Conservation (phyloP, 768 basidiomycete species). For the Podaxis sp. region DNA sequence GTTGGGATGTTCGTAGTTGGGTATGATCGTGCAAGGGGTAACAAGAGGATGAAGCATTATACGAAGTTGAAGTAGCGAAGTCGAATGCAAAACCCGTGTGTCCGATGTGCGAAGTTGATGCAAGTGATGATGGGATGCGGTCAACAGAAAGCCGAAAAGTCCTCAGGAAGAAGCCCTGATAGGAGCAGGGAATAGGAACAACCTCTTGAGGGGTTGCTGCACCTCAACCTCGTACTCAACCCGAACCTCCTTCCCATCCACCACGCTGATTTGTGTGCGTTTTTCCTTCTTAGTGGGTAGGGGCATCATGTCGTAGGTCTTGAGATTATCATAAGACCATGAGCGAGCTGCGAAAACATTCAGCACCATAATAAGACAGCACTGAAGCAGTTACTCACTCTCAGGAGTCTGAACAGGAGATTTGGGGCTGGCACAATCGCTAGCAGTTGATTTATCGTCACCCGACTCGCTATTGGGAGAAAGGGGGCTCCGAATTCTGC, state of each 20-base stretch:
- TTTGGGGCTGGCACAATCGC: conserved; percentile 22
- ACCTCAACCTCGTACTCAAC: conserved; percentile 56
- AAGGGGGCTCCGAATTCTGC: conserved; percentile 35
- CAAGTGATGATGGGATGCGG: neutral
- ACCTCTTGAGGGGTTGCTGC: conserved; percentile 53
- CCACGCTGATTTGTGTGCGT: conserved; percentile 47
- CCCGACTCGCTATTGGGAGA: conserved; percentile 27
- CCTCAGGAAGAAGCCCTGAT: neutral
- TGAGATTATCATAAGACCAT: conserved; percentile 76
- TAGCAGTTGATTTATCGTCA: conserved; percentile 30
- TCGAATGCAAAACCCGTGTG: conserved; percentile 1
- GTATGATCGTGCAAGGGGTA: conserved; percentile 9
- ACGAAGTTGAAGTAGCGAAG: conserved; percentile 1
- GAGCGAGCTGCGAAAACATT: conserved; percentile 49
- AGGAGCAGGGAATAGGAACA: conserved; percentile 65
- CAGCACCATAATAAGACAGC: neutral
- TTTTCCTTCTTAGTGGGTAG: conserved; percentile 58
- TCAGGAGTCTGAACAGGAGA: conserved; percentile 36
- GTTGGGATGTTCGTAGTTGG: neutral
- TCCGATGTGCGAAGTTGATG: conserved; percentile 1
- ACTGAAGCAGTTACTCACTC: conserved; percentile 39
- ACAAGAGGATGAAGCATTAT: conserved; percentile 1
- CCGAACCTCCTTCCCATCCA: conserved; percentile 53
- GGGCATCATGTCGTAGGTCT: conserved; percentile 65
- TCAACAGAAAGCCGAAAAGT: neutral